Evolutionary conservation across 306 rosid species (phyloP).

Genomic region (Argentina anserina): DNA sequence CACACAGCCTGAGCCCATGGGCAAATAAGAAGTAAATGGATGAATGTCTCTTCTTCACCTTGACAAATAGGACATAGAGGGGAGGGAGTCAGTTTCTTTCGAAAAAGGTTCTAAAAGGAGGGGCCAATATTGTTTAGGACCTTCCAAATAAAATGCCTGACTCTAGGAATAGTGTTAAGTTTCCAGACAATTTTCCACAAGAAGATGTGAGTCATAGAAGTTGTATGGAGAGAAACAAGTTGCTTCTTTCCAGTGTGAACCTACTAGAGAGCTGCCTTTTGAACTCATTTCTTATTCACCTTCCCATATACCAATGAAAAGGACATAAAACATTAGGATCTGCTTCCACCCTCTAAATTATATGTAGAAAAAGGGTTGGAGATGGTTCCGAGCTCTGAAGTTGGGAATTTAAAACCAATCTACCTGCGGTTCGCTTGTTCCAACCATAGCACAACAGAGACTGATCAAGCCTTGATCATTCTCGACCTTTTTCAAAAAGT

Average conservation of each 20-base stretch:
- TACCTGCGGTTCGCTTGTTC: slow-evolving; percentile 50
- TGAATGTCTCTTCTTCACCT: no score
- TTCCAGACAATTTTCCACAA: no score
- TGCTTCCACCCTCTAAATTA: slow-evolving; percentile 58
- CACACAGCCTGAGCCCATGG: no score
- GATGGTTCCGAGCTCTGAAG: slow-evolving; percentile 53
- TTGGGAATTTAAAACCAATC: slow-evolving; percentile 49
- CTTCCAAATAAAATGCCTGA: no score
- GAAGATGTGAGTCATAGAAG: no score
- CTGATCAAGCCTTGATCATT: slow-evolving; percentile 44
- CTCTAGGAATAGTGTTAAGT: no score
- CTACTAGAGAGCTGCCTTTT: slow-evolving; percentile 77
- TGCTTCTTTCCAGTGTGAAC: slow-evolving; percentile 77
- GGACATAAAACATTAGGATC: slow-evolving; percentile 58
- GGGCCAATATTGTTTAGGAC: no score
- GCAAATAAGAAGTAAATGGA: no score
- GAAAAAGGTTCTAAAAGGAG: no score
- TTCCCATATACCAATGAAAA: slow-evolving; percentile 49
- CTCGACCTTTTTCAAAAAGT: slow-evolving; percentile 44
- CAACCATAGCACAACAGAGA: slow-evolving; percentile 48
- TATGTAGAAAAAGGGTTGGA: slow-evolving; percentile 67
- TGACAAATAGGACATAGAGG: no score
- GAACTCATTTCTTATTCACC: slow-evolving; percentile 59
- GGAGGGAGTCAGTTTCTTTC: no score
- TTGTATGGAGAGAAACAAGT: slow-evolving; percentile 67